Evolutionary conservation across 805 yeast genomes (phyloP).

Genomic region (Lachancea waltii): DNA sequence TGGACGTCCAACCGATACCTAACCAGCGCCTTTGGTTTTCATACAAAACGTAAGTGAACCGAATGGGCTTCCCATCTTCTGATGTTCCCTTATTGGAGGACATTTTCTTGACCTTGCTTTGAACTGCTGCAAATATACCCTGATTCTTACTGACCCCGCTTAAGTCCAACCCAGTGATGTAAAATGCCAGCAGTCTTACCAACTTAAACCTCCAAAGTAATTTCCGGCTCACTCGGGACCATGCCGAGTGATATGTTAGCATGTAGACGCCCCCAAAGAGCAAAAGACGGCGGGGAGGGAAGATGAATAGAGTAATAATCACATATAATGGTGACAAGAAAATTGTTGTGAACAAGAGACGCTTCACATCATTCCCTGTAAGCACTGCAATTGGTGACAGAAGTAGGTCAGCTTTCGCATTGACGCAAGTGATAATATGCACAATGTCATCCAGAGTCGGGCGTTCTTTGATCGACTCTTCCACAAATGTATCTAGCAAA

Average conservation of each 20-base stretch:
- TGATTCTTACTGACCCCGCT: slow-evolving; percentile 39
- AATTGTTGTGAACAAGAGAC: slow-evolving; percentile 76
- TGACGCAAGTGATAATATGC: slow-evolving; percentile 64
- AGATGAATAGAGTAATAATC: slow-evolving; percentile 54
- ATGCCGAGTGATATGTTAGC: slow-evolving; percentile 80
- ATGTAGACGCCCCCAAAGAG: slow-evolving; percentile 52
- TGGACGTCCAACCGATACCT: slow-evolving; percentile 96
- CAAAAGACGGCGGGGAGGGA: slow-evolving; percentile 64
- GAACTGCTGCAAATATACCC: slow-evolving; percentile 39
- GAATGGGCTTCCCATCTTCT: slow-evolving; percentile 46
- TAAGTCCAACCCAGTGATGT: slow-evolving; percentile 82
- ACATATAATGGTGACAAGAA: slow-evolving; percentile 83
- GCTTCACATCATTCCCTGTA: slow-evolving; percentile 68
- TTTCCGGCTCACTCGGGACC: slow-evolving; percentile 75
- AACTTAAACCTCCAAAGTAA: slow-evolving; percentile 76
- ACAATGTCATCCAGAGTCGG: slow-evolving; percentile 87
- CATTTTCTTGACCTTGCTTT: slow-evolving; percentile 34
- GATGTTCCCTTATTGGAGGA: slow-evolving; percentile 24
- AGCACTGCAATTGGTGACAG: slow-evolving; percentile 78
- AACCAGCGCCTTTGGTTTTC: slow-evolving; percentile 97
- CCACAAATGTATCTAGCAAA: slow-evolving; percentile 48
- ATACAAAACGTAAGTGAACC: slow-evolving; percentile 85
- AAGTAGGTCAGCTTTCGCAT: slow-evolving; percentile 69
- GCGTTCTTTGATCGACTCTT: slow-evolving; percentile 50
- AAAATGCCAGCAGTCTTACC: slow-evolving; percentile 66